These are phyloP conservation scores for Steccherinum ochraceum DNA, from an alignment of 768 basidiomycete genomes.

Conservation along the genomic window DNA sequence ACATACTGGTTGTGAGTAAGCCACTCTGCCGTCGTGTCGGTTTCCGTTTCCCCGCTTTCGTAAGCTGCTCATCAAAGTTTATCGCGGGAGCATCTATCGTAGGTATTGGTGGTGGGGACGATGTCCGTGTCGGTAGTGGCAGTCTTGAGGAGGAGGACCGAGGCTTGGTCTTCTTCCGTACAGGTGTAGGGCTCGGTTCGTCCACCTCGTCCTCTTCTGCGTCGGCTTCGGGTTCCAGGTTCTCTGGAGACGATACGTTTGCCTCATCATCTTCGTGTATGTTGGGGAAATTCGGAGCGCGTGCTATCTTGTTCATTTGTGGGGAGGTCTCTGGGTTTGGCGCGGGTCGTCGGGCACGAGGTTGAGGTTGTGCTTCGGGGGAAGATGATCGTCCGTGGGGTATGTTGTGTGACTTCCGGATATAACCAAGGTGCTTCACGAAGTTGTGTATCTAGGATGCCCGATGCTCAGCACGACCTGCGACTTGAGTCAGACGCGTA, in stretches of 20 bases:
- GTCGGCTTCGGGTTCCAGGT: slow-evolving; percentile 30
- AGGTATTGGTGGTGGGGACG: slow-evolving; percentile 28
- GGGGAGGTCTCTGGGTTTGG: slow-evolving; percentile 39
- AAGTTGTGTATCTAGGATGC: slow-evolving; percentile 27
- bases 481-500: background rate
- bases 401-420: slow-evolving; percentile 59
- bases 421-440: slow-evolving; percentile 56
- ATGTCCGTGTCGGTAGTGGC: slow-evolving; percentile 13
- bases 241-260: slow-evolving; percentile 24
- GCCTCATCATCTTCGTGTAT: slow-evolving; percentile 67
- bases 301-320: slow-evolving; percentile 50
- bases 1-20: slow-evolving; percentile 37
- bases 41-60: slow-evolving; percentile 27
- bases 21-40: slow-evolving; percentile 43
- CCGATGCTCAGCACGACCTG: background rate
- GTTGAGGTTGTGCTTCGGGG: slow-evolving; percentile 36
- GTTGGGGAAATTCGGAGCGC: slow-evolving; percentile 58
- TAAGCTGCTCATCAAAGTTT: slow-evolving; percentile 26
- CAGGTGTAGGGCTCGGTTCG: slow-evolving; percentile 20
- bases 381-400: slow-evolving; percentile 13
- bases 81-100: slow-evolving; percentile 15
- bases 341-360: slow-evolving; percentile 43
- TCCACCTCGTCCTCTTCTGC: slow-evolving; percentile 31
- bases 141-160: slow-evolving; percentile 31
- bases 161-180: slow-evolving; percentile 35